These are phyloP conservation scores for Suillus occidentalis DNA, from an alignment of 768 basidiomycete species.

Conservation along the genomic window DNA sequence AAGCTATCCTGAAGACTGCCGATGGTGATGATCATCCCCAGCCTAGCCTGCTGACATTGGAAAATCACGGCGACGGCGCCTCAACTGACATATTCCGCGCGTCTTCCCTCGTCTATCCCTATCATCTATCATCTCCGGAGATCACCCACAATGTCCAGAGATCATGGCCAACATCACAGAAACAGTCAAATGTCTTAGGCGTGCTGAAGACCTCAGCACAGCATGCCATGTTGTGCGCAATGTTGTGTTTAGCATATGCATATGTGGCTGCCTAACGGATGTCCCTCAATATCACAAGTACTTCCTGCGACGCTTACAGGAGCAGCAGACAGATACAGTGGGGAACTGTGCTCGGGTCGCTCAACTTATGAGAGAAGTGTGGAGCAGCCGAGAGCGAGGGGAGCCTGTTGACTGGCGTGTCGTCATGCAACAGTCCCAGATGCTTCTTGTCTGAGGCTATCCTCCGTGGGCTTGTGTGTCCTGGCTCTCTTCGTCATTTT, in stretches of 20 bases:
- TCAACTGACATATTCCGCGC: constrained; percentile 70
- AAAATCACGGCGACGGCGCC: constrained; percentile 37
- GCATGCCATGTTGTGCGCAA: constrained; percentile 65
- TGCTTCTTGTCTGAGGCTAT: constrained; percentile 52
- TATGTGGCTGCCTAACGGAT: constrained; percentile 70
- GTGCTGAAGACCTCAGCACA: constrained; percentile 37
- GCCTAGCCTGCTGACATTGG: not conserved
- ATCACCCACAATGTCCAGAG: constrained; percentile 64
- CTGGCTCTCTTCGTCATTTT: too few species aligned
- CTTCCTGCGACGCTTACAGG: constrained; percentile 47
- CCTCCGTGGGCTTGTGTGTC: not conserved
- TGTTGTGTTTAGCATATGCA: constrained; percentile 77
- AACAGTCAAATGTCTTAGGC: constrained; percentile 48
- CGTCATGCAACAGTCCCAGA: constrained; percentile 42
- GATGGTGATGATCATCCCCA: not conserved
- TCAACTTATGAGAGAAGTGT: constrained; percentile 55
- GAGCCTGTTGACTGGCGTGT: constrained; percentile 62
- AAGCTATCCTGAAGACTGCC: constrained; percentile 33
- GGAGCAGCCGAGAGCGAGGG: constrained; percentile 42
- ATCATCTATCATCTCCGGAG: constrained; percentile 75
- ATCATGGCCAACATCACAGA: constrained; percentile 59
- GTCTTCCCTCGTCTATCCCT: constrained; percentile 72
- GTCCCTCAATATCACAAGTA: constrained; percentile 40
- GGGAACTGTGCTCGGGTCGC: constrained; percentile 65
- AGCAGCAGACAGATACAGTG: constrained; percentile 52